Evolutionary conservation across 139 green algal species (phyloP).

Genomic region (Picochlorum sp.): DNA sequence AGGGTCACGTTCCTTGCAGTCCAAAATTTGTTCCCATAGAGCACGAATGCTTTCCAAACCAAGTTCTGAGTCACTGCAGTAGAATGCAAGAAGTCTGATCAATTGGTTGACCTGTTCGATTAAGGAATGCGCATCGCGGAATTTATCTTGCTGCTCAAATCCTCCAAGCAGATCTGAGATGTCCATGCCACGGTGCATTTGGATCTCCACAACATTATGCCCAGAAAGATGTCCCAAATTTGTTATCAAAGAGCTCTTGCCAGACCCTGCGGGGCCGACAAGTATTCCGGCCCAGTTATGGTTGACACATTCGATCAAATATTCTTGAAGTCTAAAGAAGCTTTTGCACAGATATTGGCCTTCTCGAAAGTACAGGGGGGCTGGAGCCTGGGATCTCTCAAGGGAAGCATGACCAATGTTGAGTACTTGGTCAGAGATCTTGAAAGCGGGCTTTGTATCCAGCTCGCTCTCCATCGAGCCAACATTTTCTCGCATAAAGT

Average conservation of each 20-base stretch:
- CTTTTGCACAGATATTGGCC: not conserved
- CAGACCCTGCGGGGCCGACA: slow-evolving; percentile 33
- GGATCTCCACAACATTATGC: slow-evolving; percentile 59
- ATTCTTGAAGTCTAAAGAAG: not conserved
- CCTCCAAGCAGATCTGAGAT: slow-evolving; percentile 91
- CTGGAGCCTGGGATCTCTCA: no score
- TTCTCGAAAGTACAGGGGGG: no score
- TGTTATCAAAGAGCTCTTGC: slow-evolving; percentile 30
- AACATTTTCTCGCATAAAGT: no score
- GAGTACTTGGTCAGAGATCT: no score
- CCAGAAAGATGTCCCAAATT: slow-evolving; percentile 22
- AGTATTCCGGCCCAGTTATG: slow-evolving; percentile 68
- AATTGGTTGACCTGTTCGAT: not conserved
- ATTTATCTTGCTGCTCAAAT: slow-evolving; percentile 86
- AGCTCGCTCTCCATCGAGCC: no score
- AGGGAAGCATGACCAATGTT: no score
- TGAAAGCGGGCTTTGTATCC: no score
- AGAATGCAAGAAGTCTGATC: not conserved
- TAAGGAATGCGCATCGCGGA: slow-evolving; percentile 20
- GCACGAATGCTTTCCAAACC: no score
- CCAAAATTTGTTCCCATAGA: no score
- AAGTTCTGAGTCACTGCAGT: no score
- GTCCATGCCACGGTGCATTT: slow-evolving; percentile 79
- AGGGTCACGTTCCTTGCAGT: no score
- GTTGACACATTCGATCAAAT: slow-evolving; percentile 9